Conservation (phyloP, 2,329 filamentous ascomycete species). For the Pseudogymnoascus sp. region DNA sequence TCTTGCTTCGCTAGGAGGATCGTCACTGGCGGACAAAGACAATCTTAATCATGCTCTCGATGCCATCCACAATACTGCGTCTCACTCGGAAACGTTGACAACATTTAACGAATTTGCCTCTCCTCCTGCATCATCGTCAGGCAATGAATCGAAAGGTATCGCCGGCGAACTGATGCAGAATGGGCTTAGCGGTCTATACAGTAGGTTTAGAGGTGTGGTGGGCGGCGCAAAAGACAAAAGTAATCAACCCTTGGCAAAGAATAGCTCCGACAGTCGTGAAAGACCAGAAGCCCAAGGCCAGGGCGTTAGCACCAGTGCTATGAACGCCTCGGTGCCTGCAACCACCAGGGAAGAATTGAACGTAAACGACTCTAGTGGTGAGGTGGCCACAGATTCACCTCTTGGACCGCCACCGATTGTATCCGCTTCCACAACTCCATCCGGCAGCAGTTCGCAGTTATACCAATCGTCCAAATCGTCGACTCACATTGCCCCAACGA, state of each 20-base stretch:
- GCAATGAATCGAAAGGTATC: constrained; percentile 60
- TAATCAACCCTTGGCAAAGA: constrained; percentile 26
- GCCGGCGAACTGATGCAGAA: constrained; percentile 71
- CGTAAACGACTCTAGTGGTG: constrained; percentile 31
- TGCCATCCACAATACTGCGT: constrained; percentile 83
- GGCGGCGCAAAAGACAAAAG: constrained; percentile 54
- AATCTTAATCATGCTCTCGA: constrained; percentile 71
- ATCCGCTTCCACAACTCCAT: constrained; percentile 23
- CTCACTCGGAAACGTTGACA: constrained; percentile 73
- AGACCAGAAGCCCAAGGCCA: constrained; percentile 37
- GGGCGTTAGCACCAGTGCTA: constrained; percentile 33
- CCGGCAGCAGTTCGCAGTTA: constrained; percentile 26
- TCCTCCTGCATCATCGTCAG: constrained; percentile 50
- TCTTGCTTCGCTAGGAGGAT: constrained; percentile 39
- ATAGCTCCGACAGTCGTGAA: constrained; percentile 40
- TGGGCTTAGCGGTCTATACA: constrained; percentile 83
- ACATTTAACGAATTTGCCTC: constrained; percentile 90
- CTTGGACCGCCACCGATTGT: constrained; percentile 26
- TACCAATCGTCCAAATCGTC: constrained; percentile 27
- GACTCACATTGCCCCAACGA: constrained; percentile 18
- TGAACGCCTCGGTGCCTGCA: constrained; percentile 36
- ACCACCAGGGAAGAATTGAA: constrained; percentile 31
- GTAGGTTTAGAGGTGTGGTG: constrained; percentile 74
- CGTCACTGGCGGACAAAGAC: constrained; percentile 58
- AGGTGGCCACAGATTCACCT: constrained; percentile 25